A percentile compares a stretch with the other conserved stretches of the same genome.
Evolutionary conservation across 176 grass and related monocot genomes (phyloP).

Genomic region (Raddia distichophylla): DNA sequence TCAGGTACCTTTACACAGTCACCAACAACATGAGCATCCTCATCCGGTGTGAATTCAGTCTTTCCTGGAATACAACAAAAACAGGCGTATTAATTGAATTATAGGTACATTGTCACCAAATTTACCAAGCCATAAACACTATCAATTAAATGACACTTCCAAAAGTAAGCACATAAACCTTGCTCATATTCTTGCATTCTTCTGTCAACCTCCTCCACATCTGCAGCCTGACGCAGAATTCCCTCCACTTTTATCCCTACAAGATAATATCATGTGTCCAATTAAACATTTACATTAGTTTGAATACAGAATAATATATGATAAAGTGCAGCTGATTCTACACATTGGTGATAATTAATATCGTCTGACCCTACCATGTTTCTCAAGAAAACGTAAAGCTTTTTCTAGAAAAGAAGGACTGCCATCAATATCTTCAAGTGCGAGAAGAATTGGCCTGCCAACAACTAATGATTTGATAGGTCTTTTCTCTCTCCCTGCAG

Average conservation of each 20-base stretch:
- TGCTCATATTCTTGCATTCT: conserved; percentile 97
- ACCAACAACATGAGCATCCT: conserved; percentile 97
- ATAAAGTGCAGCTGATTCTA: conserved; percentile 4
- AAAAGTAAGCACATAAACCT: conserved; percentile 63
- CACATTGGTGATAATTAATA: conserved; percentile 12
- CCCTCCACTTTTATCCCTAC: conserved; percentile 94
- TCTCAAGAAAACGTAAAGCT: conserved; percentile 97
- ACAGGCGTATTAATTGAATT: conserved; percentile 32
- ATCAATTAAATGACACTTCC: conserved; percentile 28
- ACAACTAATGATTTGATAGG: conserved; percentile 90
- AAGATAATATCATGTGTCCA: conserved; percentile 38
- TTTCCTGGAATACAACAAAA: conserved; percentile 66
- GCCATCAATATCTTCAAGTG: conserved; percentile 99
- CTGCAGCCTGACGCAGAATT: conserved; percentile 95
- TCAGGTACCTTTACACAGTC: conserved; percentile 93
- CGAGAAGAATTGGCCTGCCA: conserved; percentile 95
- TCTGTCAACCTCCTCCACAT: conserved; percentile 92
- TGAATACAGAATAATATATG: conserved; percentile 18
- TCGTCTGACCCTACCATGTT: conserved; percentile 65
- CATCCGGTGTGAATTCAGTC: conserved; percentile 79
- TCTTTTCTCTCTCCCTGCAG: conserved; percentile 89
- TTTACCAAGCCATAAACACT: conserved; percentile 26
- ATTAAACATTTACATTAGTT: conserved; percentile 38
- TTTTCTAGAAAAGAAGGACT: conserved; percentile 98
- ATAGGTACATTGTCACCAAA: conserved; percentile 27